These are phyloP conservation scores for Epichloe aotearoae DNA, from an alignment of 2,329 filamentous ascomycete genomes.

Conservation along the genomic window DNA sequence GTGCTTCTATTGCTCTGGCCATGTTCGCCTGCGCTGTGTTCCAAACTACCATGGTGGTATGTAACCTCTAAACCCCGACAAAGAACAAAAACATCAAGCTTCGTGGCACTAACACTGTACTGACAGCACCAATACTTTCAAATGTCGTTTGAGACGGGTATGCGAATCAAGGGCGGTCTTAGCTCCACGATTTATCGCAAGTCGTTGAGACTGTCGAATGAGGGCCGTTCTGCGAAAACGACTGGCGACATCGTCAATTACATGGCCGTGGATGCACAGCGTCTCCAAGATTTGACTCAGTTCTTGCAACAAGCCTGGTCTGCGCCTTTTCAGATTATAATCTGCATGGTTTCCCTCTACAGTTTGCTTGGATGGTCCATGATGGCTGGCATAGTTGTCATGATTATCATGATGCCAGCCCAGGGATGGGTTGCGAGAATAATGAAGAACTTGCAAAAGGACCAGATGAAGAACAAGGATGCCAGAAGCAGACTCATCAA, in stretches of 20 bases:
- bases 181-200: constrained; percentile 90
- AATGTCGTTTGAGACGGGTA: constrained; percentile 83
- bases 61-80: constrained; percentile 7
- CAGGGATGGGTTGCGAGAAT: constrained; percentile 84
- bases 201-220: constrained; percentile 79
- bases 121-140: constrained; percentile 85
- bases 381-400: constrained; percentile 86
- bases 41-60: constrained; percentile 68
- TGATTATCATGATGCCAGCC: constrained; percentile 94
- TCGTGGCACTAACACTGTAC: neutral
- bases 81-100: neutral
- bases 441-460: constrained; percentile 90
- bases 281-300: constrained; percentile 86
- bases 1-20: constrained; percentile 72
- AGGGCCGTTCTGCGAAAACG: constrained; percentile 75
- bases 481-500: constrained; percentile 84
- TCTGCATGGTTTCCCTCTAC: constrained; percentile 94
- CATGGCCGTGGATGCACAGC: constrained; percentile 96
- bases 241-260: constrained; percentile 98
- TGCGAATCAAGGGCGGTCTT: constrained; percentile 87
- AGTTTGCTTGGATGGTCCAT: constrained; percentile 90
- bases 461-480: constrained; percentile 99
- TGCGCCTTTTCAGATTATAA: constrained; percentile 86
- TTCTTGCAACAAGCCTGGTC: constrained; percentile 95
- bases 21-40: constrained; percentile 84